Conservation (phyloP, 2,329 filamentous ascomycete species). For the Clarireedia paspali region DNA sequence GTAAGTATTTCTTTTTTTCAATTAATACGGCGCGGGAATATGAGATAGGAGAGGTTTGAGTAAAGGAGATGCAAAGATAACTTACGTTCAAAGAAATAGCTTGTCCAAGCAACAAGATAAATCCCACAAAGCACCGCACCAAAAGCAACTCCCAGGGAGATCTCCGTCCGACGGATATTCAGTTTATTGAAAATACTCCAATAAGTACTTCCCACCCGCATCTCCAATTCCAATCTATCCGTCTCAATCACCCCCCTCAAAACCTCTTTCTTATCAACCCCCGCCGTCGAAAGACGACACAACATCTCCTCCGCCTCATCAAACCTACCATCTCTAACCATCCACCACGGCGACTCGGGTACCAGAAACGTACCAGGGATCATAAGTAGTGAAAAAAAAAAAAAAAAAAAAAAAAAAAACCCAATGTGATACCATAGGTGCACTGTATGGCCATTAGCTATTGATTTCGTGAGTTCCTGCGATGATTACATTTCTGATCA, state of each 20-base stretch:
- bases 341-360: slow-evolving; percentile 44
- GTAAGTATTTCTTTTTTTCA: not conserved
- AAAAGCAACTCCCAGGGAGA: slow-evolving; percentile 46
- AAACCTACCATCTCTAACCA: slow-evolving; percentile 36
- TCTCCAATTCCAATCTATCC: slow-evolving; percentile 43
- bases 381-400: slow-evolving; percentile 39
- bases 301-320: slow-evolving; percentile 33
- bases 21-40: not conserved
- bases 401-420: too few species aligned
- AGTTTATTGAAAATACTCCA: slow-evolving; percentile 44
- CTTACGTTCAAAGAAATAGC: slow-evolving; percentile 46
- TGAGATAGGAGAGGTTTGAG: not conserved
- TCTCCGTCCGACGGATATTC: slow-evolving; percentile 46
- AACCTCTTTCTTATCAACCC: slow-evolving; percentile 32
- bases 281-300: slow-evolving; percentile 8
- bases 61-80: not conserved
- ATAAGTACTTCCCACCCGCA: slow-evolving; percentile 37
- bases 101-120: slow-evolving; percentile 54
- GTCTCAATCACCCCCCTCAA: slow-evolving; percentile 49
- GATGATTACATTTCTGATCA: slow-evolving; percentile 41
- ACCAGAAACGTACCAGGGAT: slow-evolving; percentile 40
- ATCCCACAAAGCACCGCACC: slow-evolving; percentile 56
- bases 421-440: slow-evolving; percentile 40
- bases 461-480: slow-evolving; percentile 20
- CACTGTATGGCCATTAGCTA: slow-evolving; percentile 23